Conservation (phyloP, 768 basidiomycete species). For the Leccinum arenicola region DNA sequence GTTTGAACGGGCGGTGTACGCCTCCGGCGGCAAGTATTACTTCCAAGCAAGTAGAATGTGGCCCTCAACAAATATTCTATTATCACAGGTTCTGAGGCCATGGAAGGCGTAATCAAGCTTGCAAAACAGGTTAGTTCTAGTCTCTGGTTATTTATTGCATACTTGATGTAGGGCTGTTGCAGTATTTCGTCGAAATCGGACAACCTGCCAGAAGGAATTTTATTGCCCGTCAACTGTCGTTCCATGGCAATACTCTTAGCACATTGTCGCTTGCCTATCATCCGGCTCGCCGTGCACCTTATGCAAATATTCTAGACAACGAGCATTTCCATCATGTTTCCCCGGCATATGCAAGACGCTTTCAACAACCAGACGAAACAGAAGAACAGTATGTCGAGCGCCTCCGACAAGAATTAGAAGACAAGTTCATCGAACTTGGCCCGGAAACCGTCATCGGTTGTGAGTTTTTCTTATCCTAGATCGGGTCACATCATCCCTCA, state of each 20-base stretch:
- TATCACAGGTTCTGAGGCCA: conserved; percentile 75
- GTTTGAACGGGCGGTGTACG: conserved; percentile 68
- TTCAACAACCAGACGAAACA: conserved; percentile 63
- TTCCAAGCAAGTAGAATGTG: background rate
- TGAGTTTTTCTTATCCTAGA: conserved; percentile 34
- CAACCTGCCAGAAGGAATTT: conserved; percentile 73
- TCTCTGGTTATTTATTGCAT: background rate
- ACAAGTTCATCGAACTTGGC: conserved; percentile 80
- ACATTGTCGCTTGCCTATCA: conserved; percentile 70
- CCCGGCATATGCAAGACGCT: conserved; percentile 84
- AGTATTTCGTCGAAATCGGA: conserved; percentile 72
- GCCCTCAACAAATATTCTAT: background rate
- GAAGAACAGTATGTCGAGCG: conserved; percentile 80
- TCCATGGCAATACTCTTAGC: conserved; percentile 80
- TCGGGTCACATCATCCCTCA: background rate
- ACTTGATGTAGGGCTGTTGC: conserved; percentile 12
- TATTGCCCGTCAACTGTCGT: conserved; percentile 76
- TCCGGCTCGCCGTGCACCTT: conserved; percentile 65
- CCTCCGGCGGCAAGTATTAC: conserved; percentile 60
- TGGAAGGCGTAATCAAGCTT: conserved; percentile 84
- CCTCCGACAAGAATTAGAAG: conserved; percentile 76
- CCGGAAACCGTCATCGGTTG: conserved; percentile 82
- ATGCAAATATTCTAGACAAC: conserved; percentile 60
- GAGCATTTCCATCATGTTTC: conserved; percentile 81
- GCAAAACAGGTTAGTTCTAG: conserved; percentile 59